Conservation (phyloP, 768 basidiomycete species). For the Jaapia argillacea region DNA sequence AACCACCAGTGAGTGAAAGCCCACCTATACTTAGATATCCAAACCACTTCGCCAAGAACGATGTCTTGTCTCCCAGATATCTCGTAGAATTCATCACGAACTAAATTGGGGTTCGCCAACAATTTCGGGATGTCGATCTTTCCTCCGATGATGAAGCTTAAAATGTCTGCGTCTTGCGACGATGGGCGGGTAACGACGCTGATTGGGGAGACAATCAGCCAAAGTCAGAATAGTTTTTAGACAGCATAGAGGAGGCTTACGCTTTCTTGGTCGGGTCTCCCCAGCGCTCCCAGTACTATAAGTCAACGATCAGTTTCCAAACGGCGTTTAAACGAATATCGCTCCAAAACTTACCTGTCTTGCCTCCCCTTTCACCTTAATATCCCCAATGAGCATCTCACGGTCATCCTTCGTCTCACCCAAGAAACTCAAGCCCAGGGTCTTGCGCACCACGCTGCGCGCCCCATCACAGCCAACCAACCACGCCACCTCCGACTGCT, state of each 20-base stretch:
- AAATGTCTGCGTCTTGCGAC: neutral
- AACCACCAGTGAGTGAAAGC: neutral
- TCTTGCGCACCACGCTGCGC: neutral
- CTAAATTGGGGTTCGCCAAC: neutral
- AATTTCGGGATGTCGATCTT: neutral
- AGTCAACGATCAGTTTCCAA: too few species aligned
- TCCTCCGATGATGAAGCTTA: neutral
- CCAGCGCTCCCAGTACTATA: neutral
- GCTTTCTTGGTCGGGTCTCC: neutral
- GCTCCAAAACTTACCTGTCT: neutral
- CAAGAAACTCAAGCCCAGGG: neutral
- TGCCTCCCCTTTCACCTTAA: neutral
- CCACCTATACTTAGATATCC: neutral
- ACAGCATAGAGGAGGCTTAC: too few species aligned
- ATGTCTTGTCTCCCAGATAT: neutral
- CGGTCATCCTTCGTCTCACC: neutral
- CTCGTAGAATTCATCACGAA: neutral
- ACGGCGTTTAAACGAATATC: too few species aligned
- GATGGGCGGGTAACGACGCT: too few species aligned
- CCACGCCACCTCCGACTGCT: neutral
- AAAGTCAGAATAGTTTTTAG: too few species aligned
- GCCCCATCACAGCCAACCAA: neutral
- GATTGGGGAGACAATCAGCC: too few species aligned
- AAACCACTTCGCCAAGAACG: neutral
- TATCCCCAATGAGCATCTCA: neutral